phyloP scores from a whole-genome alignment of 2,329 filamentous ascomycete genomes.

The Penicillium sumatraense region DNA sequence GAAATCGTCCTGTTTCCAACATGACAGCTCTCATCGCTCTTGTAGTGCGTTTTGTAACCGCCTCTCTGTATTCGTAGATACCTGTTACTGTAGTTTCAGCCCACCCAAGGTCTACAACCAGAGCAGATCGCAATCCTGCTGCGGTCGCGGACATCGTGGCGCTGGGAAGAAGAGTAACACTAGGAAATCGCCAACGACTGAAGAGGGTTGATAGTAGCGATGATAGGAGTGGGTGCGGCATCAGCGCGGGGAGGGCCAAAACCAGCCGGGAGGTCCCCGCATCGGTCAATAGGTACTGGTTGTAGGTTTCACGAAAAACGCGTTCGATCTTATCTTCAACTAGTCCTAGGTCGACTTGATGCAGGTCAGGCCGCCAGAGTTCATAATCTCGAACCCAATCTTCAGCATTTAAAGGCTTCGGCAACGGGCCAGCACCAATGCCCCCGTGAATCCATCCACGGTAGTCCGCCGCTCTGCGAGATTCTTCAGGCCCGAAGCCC shows the following conservation, averaged over 20 bases:
- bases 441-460: slow-evolving; percentile 67
- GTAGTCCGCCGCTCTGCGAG: slow-evolving; percentile 81
- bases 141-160: slow-evolving; percentile 75
- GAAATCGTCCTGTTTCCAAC: slow-evolving; percentile 63
- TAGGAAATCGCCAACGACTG: slow-evolving; percentile 76
- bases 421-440: slow-evolving; percentile 47
- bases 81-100: slow-evolving; percentile 83
- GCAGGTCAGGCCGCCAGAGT: slow-evolving; percentile 78
- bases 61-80: slow-evolving; percentile 88
- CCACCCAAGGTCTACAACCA: slow-evolving; percentile 93
- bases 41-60: slow-evolving; percentile 70
- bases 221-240: slow-evolving; percentile 79
- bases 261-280: slow-evolving; percentile 74
- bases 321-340: slow-evolving; percentile 87
- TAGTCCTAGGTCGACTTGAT: slow-evolving; percentile 74
- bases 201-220: slow-evolving; percentile 79
- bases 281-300: slow-evolving; percentile 67
- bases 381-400: slow-evolving; percentile 60
- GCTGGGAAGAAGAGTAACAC: slow-evolving; percentile 77
- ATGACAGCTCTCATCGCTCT: slow-evolving; percentile 75
- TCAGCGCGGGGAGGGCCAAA: slow-evolving; percentile 74
- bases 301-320: slow-evolving; percentile 78
- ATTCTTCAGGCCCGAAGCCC: slow-evolving; percentile 74
- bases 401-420: slow-evolving; percentile 34
- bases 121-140: slow-evolving; percentile 80